Evolutionary conservation across 371 early-diverging fungal species (phyloP).

Genomic region (Lichtheimia ramosa): DNA sequence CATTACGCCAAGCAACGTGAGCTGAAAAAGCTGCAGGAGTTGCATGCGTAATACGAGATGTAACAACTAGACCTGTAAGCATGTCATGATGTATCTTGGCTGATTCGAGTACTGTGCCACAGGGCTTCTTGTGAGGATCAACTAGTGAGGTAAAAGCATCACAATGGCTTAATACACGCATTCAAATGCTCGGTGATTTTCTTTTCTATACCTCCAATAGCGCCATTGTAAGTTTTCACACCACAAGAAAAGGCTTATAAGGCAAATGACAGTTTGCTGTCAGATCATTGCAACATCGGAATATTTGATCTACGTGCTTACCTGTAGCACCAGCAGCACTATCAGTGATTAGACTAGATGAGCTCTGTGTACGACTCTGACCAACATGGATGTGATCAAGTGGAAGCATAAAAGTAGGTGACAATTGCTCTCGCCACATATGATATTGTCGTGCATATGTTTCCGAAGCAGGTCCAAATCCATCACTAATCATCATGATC

Average conservation of each 20-base stretch:
- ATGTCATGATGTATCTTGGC: constrained; percentile 76
- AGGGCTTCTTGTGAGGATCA: constrained; percentile 63
- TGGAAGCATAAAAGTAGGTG: constrained; percentile 49
- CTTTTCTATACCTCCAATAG: constrained; percentile 63
- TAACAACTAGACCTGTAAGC: constrained; percentile 89
- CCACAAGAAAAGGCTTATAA: constrained; percentile 77
- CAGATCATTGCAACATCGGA: too few species aligned
- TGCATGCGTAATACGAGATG: constrained; percentile 93
- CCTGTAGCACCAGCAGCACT: constrained; percentile 95
- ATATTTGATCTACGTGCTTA: background rate
- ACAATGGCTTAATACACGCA: background rate
- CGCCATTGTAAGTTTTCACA: constrained; percentile 87
- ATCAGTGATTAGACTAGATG: constrained; percentile 83
- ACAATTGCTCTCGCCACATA: constrained; percentile 52
- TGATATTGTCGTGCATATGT: constrained; percentile 83
- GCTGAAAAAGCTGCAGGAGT: constrained; percentile 80
- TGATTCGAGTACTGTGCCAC: constrained; percentile 92
- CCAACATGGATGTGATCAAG: constrained; percentile 91
- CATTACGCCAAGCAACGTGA: constrained; percentile 75
- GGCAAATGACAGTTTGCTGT: too few species aligned
- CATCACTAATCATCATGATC: constrained; percentile 92
- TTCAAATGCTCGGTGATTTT: background rate
- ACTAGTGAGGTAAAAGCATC: constrained; percentile 32
- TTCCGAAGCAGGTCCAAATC: constrained; percentile 91
- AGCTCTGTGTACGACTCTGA: constrained; percentile 81